These are phyloP conservation scores for Taphrina betulina DNA, from an alignment of 1,139 yeast genomes.

Conservation along the genomic window DNA sequence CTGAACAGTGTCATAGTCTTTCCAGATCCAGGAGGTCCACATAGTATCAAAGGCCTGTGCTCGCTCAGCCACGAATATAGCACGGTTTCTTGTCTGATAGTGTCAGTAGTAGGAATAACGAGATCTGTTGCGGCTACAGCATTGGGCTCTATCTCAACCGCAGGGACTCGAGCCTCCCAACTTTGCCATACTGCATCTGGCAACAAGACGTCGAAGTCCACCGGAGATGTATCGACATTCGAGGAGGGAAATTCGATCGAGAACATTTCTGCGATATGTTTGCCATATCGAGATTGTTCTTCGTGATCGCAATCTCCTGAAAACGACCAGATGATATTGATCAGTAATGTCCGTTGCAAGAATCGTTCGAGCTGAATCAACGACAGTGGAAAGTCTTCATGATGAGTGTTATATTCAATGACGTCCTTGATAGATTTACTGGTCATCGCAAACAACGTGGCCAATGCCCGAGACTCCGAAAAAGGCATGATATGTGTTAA, in stretches of 20 bases:
- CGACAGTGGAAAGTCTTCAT: conserved; percentile 41
- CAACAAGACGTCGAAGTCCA: conserved; percentile 53
- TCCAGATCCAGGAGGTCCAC: conserved; percentile 99
- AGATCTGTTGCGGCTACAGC: conserved; percentile 62
- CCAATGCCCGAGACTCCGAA: conserved; percentile 48
- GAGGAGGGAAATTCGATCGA: conserved; percentile 30
- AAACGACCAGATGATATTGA: conserved; percentile 66
- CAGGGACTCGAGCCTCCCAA: conserved; percentile 52
- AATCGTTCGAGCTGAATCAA: conserved; percentile 42
- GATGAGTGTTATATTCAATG: conserved; percentile 38
- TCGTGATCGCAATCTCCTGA: conserved; percentile 57
- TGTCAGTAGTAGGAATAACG: conserved; percentile 78
- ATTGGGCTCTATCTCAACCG: conserved; percentile 58
- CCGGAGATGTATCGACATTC: neutral
- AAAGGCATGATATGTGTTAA: conserved; percentile 59
- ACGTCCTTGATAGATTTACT: conserved; percentile 40
- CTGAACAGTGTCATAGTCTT: conserved; percentile 87
- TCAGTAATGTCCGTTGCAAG: conserved; percentile 47
- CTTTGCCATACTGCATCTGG: conserved; percentile 55
- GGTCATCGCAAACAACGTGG: conserved; percentile 46
- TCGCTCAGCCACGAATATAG: conserved; percentile 59
- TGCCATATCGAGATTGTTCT: conserved; percentile 49
- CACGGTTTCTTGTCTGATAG: conserved; percentile 63
- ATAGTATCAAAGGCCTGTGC: conserved; percentile 64
- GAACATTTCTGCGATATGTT: conserved; percentile 43